Conservation (phyloP, 768 basidiomycete species). For the Sistotremastrum suecicum region DNA sequence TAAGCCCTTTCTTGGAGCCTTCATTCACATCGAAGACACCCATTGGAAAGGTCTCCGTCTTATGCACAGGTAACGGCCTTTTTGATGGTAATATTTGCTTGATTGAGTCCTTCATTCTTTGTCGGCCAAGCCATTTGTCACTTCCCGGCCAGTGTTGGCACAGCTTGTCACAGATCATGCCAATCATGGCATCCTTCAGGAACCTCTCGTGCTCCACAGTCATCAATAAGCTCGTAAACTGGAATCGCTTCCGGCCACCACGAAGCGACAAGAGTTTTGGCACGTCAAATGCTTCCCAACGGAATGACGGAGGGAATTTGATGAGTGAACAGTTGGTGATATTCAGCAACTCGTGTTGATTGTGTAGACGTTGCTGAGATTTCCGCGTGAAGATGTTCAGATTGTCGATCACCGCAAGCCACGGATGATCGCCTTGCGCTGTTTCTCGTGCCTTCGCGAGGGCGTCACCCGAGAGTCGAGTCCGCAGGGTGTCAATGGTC, state of each 20-base stretch:
- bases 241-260: too few relatives aligned
- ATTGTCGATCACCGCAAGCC: conserved; percentile 18
- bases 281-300: too few relatives aligned
- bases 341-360: conserved; percentile 16
- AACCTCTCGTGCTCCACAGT: too few relatives aligned
- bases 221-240: too few relatives aligned
- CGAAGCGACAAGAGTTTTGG: too few relatives aligned
- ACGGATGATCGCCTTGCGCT: conserved; percentile 10
- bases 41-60: conserved; percentile 14
- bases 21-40: conserved; percentile 18
- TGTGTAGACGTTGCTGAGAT: conserved; percentile 16
- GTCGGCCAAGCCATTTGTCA: conserved; percentile 4
- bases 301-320: too few relatives aligned
- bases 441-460: conserved; percentile 12
- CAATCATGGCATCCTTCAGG: too few relatives aligned
- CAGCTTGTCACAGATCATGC: conserved; percentile 6
- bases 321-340: conserved; percentile 13
- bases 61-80: conserved; percentile 10
- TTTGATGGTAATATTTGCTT: conserved; percentile 8
- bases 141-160: conserved; percentile 8
- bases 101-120: conserved; percentile 3
- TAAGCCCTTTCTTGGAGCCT: conserved; percentile 16
- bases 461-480: conserved; percentile 14
- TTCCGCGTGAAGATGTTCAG: conserved; percentile 21
- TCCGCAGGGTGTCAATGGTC: conserved; percentile 17